Conservation (phyloP, 805 yeast species). For the Yamadazyma paraphyllophila region DNA sequence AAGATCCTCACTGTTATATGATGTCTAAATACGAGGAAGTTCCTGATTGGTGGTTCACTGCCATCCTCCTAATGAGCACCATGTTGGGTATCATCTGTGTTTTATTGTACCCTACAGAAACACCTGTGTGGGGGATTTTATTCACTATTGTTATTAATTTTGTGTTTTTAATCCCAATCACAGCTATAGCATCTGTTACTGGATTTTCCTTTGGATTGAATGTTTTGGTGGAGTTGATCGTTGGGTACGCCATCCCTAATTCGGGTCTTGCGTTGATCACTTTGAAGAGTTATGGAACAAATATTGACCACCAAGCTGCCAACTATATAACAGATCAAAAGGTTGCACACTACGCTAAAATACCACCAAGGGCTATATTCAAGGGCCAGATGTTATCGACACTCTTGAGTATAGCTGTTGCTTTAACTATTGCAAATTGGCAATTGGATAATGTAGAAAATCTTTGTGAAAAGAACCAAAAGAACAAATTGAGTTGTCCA, state of each 20-base stretch:
- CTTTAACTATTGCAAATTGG: conserved; percentile 39
- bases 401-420: conserved; percentile 30
- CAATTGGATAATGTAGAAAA: conserved; percentile 35
- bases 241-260: conserved; percentile 64
- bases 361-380: conserved; percentile 62
- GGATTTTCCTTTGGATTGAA: conserved; percentile 58
- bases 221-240: conserved; percentile 61
- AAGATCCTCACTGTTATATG: conserved; percentile 58
- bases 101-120: conserved; percentile 47
- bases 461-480: conserved; percentile 35
- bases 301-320: conserved; percentile 64
- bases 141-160: conserved; percentile 55
- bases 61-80: conserved; percentile 46
- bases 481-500: conserved; percentile 37
- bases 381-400: conserved; percentile 42
- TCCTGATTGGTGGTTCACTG: conserved; percentile 70
- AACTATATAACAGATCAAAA: conserved; percentile 47
- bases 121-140: conserved; percentile 63
- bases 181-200: conserved; percentile 60
- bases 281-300: conserved; percentile 46
- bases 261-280: conserved; percentile 58
- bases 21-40: conserved; percentile 63
- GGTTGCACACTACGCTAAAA: conserved; percentile 55
- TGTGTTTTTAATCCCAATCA: conserved; percentile 58
- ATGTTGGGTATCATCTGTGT: conserved; percentile 45